A percentile compares a stretch with the other conserved stretches of the same genome.
Conservation (phyloP, 2,329 filamentous ascomycete species). For the Claviceps sp. region DNA sequence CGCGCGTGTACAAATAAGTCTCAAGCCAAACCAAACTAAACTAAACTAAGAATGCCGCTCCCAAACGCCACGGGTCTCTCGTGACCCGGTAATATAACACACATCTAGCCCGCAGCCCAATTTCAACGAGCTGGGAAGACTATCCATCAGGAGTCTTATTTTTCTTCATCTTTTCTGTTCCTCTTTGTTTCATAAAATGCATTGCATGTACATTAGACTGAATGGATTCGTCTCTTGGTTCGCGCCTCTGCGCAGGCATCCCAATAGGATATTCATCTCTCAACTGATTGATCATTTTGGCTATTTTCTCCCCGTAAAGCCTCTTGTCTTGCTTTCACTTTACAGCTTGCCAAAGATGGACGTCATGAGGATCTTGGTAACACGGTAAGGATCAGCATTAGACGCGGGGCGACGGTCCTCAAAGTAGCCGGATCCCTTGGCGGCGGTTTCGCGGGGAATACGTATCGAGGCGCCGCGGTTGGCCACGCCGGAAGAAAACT, state of each 20-base stretch:
- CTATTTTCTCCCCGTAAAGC: not conserved
- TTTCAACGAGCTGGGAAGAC: not conserved
- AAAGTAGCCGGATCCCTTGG: conserved; percentile 90
- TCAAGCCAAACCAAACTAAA: not conserved
- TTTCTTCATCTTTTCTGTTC: too few relatives aligned
- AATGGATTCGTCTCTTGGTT: not conserved
- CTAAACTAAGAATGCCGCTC: not conserved
- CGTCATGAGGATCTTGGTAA: conserved; percentile 68
- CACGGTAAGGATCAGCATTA: conserved; percentile 77
- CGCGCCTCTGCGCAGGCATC: not conserved
- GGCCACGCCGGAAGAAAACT: conserved; percentile 87
- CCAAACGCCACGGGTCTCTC: not conserved
- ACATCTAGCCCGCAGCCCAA: not conserved
- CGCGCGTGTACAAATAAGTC: not conserved
- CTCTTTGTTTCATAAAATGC: too few relatives aligned
- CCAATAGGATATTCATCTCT: too few relatives aligned
- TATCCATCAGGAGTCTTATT: not conserved
- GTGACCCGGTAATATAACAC: not conserved
- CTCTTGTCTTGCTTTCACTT: not conserved
- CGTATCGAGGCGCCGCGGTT: conserved; percentile 92
- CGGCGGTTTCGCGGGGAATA: conserved; percentile 72
- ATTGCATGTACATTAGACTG: too few relatives aligned
- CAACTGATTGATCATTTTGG: too few relatives aligned
- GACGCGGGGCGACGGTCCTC: conserved; percentile 74
- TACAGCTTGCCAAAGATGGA: conserved; percentile 34